A percentile compares a stretch with the other conserved stretches of the same genome.
Conservation (phyloP, 805 yeast species). For the Kurtzmaniella cleridarum region DNA sequence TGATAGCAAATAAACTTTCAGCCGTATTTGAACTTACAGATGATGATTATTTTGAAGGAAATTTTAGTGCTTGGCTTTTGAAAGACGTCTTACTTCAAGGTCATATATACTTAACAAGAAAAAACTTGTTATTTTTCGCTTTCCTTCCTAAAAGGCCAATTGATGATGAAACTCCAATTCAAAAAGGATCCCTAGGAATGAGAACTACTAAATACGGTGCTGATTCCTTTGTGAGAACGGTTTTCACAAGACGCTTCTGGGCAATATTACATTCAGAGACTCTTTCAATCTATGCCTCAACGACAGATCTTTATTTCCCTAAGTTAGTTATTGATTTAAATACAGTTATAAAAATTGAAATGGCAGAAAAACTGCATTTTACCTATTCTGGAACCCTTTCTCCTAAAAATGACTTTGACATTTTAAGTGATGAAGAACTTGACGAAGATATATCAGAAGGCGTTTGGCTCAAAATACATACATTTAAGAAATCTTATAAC, state of each 20-base stretch:
- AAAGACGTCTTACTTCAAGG: conserved; percentile 85
- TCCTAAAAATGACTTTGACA: background rate
- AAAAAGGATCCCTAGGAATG: conserved; percentile 34
- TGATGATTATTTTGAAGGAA: conserved; percentile 53
- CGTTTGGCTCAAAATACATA: conserved; percentile 53
- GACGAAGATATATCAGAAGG: conserved; percentile 23
- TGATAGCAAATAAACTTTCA: conserved; percentile 31
- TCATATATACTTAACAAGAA: conserved; percentile 65
- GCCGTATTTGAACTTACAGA: conserved; percentile 40
- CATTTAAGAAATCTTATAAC: conserved; percentile 52
- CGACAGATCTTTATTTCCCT: conserved; percentile 86
- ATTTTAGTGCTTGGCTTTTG: conserved; percentile 73
- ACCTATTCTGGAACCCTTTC: background rate
- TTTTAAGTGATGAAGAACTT: conserved; percentile 17
- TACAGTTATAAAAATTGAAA: conserved; percentile 56
- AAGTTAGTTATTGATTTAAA: conserved; percentile 66
- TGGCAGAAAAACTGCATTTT: conserved; percentile 21
- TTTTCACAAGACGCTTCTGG: conserved; percentile 60
- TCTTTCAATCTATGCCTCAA: conserved; percentile 58
- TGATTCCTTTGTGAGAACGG: conserved; percentile 28
- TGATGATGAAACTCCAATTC: conserved; percentile 15
- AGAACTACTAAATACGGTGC: conserved; percentile 32
- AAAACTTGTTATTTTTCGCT: conserved; percentile 69
- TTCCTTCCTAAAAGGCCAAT: conserved; percentile 51
- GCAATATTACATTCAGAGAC: conserved; percentile 68